These are phyloP conservation scores for Chloris gayana DNA, from an alignment of 176 grass and related monocot species.

Conservation along the genomic window DNA sequence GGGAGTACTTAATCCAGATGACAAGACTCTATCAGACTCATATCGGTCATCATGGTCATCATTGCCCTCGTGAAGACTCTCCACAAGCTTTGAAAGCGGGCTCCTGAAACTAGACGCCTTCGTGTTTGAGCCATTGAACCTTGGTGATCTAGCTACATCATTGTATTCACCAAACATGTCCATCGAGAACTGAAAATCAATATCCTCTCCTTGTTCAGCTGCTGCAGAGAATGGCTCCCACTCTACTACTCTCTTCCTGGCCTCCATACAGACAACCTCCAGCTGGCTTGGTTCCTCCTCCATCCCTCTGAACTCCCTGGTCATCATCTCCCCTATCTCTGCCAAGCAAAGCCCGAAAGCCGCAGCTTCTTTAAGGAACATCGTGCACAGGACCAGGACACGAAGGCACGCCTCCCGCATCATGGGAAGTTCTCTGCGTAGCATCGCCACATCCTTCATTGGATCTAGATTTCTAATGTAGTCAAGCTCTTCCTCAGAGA, in stretches of 20 bases:
- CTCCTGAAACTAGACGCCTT: slow-evolving; percentile 53
- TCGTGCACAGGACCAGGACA: slow-evolving; percentile 59
- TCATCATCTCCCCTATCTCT: slow-evolving; percentile 79
- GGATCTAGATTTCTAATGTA: slow-evolving; percentile 68
- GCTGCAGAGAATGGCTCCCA: slow-evolving; percentile 45
- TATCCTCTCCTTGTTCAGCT: slow-evolving; percentile 46
- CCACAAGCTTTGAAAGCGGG: slow-evolving; percentile 56
- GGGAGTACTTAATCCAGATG: slow-evolving; percentile 5
- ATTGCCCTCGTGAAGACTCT: slow-evolving; percentile 51
- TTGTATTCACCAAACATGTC: slow-evolving; percentile 50
- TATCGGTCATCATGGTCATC: slow-evolving; percentile 44
- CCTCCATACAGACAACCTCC: slow-evolving; percentile 68
- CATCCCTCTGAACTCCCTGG: slow-evolving; percentile 61
- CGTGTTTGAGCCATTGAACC: slow-evolving; percentile 32
- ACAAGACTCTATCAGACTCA: slow-evolving; percentile 27
- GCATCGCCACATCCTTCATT: slow-evolving; percentile 46
- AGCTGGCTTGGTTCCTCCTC: slow-evolving; percentile 71
- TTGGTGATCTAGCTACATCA: slow-evolving; percentile 40
- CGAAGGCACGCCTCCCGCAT: slow-evolving; percentile 69
- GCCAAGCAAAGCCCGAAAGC: slow-evolving; percentile 63
- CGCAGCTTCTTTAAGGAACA: slow-evolving; percentile 70
- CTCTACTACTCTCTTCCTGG: slow-evolving; percentile 51
- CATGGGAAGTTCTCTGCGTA: slow-evolving; percentile 58
- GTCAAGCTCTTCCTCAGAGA: slow-evolving; percentile 70
- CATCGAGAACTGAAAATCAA: slow-evolving; percentile 58